Base-by-base conservation (phyloP, 768 basidiomycete genomes). In the Leccinum variicolor region DNA sequence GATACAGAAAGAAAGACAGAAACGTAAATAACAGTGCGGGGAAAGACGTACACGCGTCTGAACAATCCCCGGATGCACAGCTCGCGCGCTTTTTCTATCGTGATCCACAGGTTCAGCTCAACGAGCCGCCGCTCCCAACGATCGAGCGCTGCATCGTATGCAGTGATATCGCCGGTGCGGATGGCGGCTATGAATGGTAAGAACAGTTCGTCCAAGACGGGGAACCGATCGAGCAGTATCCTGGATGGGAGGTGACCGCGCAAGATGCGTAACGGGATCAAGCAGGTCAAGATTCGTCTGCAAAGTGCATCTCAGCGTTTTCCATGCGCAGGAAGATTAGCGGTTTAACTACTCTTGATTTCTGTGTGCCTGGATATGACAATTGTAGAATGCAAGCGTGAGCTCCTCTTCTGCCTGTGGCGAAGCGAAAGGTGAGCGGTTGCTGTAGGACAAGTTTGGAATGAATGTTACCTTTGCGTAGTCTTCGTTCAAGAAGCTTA, bases 401-500 rank as follows among this genome's bases (percentile, higher is more conserved):
- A 98, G 81, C 68, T 97, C 88, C 72, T 90, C 81, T 71, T 94
- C 90, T 47, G 93, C 84, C 90, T 94, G 45, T 19, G 21, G n/a
- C 15, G 26, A 23, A 49, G n/a, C 15, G 26, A 23, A 49, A 19
- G 5, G 19, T 62, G n/a, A 61, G 62, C 45, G 31, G 49, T 43
- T 26, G 9, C 26, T 1, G 39, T 28, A 13, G 6, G 13, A 14
- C 23, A n/a, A 19, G 25, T 56, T 25, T 13, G 53, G 47, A 13
- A 53, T 17, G 13, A 49, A 36, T 62, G 70, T 31, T 50, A 88
- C 92, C 76, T 93, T 93, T 39, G 76, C 79, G 67, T 92, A 95
- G 50, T 96, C 90, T 70, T 98, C 97, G 66, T 92, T 92, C 59
- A 98, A 73, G 75, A 98, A 98, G 67, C 85, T 88, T 59, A 98